Conservation (phyloP, 805 yeast genomes). For the Wickerhamiella bombiphila region DNA sequence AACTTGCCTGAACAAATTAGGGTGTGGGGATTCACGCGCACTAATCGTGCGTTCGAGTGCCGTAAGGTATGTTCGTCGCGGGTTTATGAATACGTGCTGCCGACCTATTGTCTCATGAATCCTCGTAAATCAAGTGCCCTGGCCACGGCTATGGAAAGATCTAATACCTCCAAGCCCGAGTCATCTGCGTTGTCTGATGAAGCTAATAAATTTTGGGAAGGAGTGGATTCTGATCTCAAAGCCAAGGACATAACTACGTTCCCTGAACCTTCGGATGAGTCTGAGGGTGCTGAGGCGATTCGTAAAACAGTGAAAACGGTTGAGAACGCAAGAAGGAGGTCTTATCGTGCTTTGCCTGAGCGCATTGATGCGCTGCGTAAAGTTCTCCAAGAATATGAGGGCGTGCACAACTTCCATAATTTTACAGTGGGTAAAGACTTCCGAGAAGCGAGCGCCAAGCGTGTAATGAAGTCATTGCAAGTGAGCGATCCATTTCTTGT, state of each 20-base stretch:
- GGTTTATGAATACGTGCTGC: constrained; percentile 83
- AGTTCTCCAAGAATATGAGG: constrained; percentile 60
- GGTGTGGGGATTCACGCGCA: constrained; percentile 84
- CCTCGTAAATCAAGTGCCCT: constrained; percentile 70
- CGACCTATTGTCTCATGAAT: constrained; percentile 78
- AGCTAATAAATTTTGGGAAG: constrained; percentile 60
- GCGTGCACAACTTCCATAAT: constrained; percentile 86
- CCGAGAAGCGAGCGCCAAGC: constrained; percentile 70
- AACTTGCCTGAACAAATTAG: constrained; percentile 73
- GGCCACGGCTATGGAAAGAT: constrained; percentile 34
- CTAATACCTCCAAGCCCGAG: constrained; percentile 33
- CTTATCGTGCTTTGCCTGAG: constrained; percentile 48
- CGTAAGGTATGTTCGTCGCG: constrained; percentile 93
- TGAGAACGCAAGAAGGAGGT: constrained; percentile 54
- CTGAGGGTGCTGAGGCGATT: constrained; percentile 3
- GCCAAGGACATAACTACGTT: constrained; percentile 26
- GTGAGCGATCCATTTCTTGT: constrained; percentile 85
- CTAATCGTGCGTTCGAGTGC: constrained; percentile 85
- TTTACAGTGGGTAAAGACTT: constrained; percentile 69
- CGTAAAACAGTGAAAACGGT: constrained; percentile 40
- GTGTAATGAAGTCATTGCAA: constrained; percentile 65
- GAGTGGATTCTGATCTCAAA: constrained; percentile 28
- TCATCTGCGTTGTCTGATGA: constrained; percentile 55
- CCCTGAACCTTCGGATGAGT: constrained; percentile 3
- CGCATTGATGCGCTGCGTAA: constrained; percentile 50